These are phyloP conservation scores for Paratinospora sagittata DNA, from an alignment of 164 flowering plant genomes.

Conservation along the genomic window DNA sequence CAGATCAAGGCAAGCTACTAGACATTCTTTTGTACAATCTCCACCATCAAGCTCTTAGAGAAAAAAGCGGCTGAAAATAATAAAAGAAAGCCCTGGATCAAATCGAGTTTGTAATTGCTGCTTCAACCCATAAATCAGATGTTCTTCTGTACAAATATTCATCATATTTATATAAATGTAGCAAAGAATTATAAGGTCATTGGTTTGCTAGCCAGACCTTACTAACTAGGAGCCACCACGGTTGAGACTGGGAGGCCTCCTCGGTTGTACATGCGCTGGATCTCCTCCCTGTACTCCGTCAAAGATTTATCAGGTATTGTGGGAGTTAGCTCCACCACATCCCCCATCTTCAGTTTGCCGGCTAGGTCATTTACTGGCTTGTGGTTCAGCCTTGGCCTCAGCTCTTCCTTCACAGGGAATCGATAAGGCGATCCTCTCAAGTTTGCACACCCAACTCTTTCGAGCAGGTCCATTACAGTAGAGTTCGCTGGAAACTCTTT, in stretches of 20 bases:
- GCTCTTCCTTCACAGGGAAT: slow-evolving; percentile 68
- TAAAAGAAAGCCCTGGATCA: too few species aligned
- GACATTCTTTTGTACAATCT: too few species aligned
- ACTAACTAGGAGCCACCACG: slow-evolving; percentile 8
- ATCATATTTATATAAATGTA: too few species aligned
- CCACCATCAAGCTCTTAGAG: too few species aligned
- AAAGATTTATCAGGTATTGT: slow-evolving; percentile 69
- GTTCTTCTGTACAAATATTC: too few species aligned
- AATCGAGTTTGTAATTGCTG: too few species aligned
- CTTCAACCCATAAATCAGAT: too few species aligned
- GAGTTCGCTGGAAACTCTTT: slow-evolving; percentile 78
- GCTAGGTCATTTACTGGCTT: slow-evolving; percentile 53
- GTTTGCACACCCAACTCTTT: slow-evolving; percentile 53
- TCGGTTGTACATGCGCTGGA: slow-evolving; percentile 82
- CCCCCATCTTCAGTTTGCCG: slow-evolving; percentile 84
- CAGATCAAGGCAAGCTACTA: too few species aligned
- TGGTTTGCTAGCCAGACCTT: slow-evolving; percentile 17
- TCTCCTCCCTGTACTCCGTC: slow-evolving; percentile 78
- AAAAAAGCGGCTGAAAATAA: too few species aligned
- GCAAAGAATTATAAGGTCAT: slow-evolving; percentile 19
- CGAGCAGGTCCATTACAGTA: slow-evolving; percentile 61
- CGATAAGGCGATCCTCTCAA: slow-evolving; percentile 53
- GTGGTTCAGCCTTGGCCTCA: slow-evolving; percentile 77
- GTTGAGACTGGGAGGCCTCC: slow-evolving; percentile 24
- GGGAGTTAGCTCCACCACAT: slow-evolving; percentile 79